Base-by-base conservation (phyloP, 768 basidiomycete genomes). In the Panellus pusillus region DNA sequence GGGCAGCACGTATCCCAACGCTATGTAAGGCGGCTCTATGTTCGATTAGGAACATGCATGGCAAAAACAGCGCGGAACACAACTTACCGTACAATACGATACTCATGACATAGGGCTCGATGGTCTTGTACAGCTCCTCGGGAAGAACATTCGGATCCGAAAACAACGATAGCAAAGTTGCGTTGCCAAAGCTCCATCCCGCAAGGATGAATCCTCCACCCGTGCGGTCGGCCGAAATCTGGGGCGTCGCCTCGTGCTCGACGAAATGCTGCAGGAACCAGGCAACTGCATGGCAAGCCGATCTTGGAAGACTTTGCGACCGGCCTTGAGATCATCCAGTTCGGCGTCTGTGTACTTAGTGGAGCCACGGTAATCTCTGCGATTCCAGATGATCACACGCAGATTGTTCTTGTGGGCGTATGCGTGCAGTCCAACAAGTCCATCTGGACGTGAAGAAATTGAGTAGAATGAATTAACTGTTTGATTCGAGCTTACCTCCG, bases 181-280 rank as follows among this genome's bases (percentile, higher is more conserved):
- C 61, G 9, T 53, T 58, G 1, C 74, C 76, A 50, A 70, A 63
- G 3, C 74, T 74, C 75, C 76, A 77, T 9, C 74, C 74, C 57
- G 73, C 41, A 8, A 75, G 50, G 3, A 67, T 65, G n/a, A 75
- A 50, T 1, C 76, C 76, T 1, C 75, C 74, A 0, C 40, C 44
- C 32, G 9, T 55, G 27, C 54, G 29, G 14, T 62, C 58, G 15
- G 18, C 24, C 31, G 9, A 45, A 24, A 63, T 45, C 27, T 44
- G 40, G 4, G 66, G 66, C n/a, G 63, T 57, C 9, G 41, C 40
- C 13, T 63, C 49, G 28, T 52, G 41, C 31, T 58, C 44, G 36
- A 62, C 54, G 27, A 66, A 62, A 8, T 47, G 35, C 7, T 36
- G 48, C 11, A 68, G 14, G 17, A 66, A 60, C 27, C 57, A 39